Evolutionary conservation across 1,284 basidiomycete species (phyloP).

Genomic region (Naganishia liquefaciens): DNA sequence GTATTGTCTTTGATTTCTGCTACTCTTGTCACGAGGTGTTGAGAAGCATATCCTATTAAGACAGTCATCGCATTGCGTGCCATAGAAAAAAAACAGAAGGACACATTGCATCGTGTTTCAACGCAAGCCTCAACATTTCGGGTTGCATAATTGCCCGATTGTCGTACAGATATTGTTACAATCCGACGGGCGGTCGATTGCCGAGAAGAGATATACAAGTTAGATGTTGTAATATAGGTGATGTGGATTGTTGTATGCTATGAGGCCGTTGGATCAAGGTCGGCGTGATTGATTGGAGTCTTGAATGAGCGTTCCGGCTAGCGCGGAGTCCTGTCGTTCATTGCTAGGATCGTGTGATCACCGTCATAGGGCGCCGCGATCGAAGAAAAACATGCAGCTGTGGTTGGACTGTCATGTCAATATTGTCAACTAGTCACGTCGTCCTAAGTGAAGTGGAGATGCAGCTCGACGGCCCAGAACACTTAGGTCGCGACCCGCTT

Average conservation of each 20-base stretch:
- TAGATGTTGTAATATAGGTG: not conserved
- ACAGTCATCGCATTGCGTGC: no score
- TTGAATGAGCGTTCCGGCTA: not conserved
- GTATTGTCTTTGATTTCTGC: no score
- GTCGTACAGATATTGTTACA: not conserved
- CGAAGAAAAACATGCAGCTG: not conserved
- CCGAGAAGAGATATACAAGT: not conserved
- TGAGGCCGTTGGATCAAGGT: not conserved
- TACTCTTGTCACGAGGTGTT: no score
- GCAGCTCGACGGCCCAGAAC: constrained; percentile 19
- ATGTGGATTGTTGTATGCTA: not conserved
- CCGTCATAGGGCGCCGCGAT: not conserved
- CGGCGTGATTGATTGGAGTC: not conserved
- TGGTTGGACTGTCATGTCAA: not conserved
- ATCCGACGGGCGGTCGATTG: not conserved
- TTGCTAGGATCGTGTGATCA: no score
- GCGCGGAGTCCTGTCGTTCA: not conserved
- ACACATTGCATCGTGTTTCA: not conserved
- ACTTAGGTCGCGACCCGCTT: constrained; percentile 26
- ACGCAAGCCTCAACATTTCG: not conserved
- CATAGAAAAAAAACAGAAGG: no score
- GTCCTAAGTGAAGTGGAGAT: not conserved
- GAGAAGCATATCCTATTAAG: no score
- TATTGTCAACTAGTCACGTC: not conserved
- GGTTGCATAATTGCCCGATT: not conserved